These are phyloP conservation scores for Delitschia confertaspora DNA, from an alignment of 495 filamentous ascomycete genomes.

Conservation along the genomic window DNA sequence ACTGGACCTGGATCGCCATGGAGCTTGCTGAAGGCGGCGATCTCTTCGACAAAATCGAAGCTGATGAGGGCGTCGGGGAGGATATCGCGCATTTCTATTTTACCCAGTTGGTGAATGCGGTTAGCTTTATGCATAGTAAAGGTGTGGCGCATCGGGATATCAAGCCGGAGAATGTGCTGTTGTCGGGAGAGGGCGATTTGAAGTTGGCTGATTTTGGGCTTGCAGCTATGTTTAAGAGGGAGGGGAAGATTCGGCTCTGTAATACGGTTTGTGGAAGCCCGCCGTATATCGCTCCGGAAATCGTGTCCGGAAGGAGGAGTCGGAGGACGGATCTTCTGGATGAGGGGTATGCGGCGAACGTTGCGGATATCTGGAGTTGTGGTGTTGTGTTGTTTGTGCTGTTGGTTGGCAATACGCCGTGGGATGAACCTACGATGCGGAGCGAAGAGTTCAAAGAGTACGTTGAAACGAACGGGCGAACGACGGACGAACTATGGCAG, in stretches of 20 bases:
- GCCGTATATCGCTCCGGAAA: constrained; percentile 94
- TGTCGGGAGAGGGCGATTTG: constrained; percentile 69
- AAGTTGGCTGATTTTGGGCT: constrained; percentile 98
- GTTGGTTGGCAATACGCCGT: constrained; percentile 91
- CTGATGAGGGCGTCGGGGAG: constrained; percentile 83
- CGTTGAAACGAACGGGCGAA: constrained; percentile 64
- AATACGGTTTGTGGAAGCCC: constrained; percentile 90
- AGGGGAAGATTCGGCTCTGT: constrained; percentile 68
- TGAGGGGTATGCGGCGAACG: constrained; percentile 67
- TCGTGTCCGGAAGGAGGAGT: constrained; percentile 37
- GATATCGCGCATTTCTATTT: constrained; percentile 97
- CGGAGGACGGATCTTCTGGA: constrained; percentile 33
- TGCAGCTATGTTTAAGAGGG: constrained; percentile 84
- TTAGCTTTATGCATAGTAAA: constrained; percentile 83
- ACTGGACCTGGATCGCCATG: constrained; percentile 99
- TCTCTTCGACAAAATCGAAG: constrained; percentile 98
- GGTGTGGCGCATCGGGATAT: constrained; percentile 41
- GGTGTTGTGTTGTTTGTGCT: constrained; percentile 95
- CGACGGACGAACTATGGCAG: constrained; percentile 78
- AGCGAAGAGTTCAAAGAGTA: constrained; percentile 58
- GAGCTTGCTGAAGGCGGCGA: constrained; percentile 93
- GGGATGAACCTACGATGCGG: constrained; percentile 76
- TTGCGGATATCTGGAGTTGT: constrained; percentile 94
- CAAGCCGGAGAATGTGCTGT: constrained; percentile 39
- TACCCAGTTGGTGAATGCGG: constrained; percentile 77